Conservation (phyloP, 2,329 filamentous ascomycete species). For the Periconia digitata region DNA sequence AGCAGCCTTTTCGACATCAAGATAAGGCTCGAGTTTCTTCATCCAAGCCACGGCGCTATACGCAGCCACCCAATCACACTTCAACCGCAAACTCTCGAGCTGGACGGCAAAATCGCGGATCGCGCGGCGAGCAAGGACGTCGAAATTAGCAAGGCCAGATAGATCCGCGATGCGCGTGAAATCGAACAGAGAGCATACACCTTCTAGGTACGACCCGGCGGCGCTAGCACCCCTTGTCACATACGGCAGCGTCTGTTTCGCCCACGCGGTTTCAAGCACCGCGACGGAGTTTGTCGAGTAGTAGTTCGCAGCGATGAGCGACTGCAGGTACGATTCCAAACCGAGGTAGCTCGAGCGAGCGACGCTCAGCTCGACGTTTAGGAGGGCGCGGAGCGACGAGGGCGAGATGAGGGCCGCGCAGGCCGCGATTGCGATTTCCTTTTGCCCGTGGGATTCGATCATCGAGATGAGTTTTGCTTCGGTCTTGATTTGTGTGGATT, state of each 20-base stretch:
- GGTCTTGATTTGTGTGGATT: slow-evolving; percentile 22
- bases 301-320: slow-evolving; percentile 31
- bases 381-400: slow-evolving; percentile 20
- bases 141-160: slow-evolving; percentile 22
- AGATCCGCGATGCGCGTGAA: slow-evolving; percentile 18
- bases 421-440: slow-evolving; percentile 34
- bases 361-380: slow-evolving; percentile 27
- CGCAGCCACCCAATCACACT: slow-evolving; percentile 25
- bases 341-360: slow-evolving; percentile 31
- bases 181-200: slow-evolving; percentile 21
- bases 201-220: slow-evolving; percentile 26
- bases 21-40: slow-evolving; percentile 14
- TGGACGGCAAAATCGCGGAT: slow-evolving; percentile 22
- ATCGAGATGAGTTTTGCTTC: slow-evolving; percentile 24
- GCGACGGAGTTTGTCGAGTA: slow-evolving; percentile 23
- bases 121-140: slow-evolving; percentile 20
- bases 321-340: slow-evolving; percentile 28
- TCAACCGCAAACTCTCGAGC: slow-evolving; percentile 28
- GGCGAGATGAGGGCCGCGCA: slow-evolving; percentile 32
- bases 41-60: slow-evolving; percentile 26
- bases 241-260: slow-evolving; percentile 25
- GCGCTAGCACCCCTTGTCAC: slow-evolving; percentile 23
- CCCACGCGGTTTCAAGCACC: slow-evolving; percentile 32
- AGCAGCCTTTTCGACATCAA: neutral
- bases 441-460: slow-evolving; percentile 20